phyloP scores from a whole-genome alignment of 108 stramenopile species.

The Fistulifera pelliculosa region DNA sequence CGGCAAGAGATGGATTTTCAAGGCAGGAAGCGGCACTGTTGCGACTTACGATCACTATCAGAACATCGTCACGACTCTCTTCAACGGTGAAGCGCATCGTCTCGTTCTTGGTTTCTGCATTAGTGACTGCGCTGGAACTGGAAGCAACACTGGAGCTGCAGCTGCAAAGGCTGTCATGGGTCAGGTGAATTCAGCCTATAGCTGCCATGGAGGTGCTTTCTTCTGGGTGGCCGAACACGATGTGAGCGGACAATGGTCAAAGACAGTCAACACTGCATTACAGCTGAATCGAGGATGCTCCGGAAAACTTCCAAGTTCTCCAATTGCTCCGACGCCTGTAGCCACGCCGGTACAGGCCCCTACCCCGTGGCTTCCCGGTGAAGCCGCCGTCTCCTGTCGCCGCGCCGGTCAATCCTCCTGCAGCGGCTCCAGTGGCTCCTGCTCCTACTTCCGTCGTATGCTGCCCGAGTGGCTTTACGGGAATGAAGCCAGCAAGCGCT shows the following conservation, averaged over 20 bases:
- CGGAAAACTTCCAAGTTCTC: not conserved
- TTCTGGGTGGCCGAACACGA: slow-evolving; percentile 46
- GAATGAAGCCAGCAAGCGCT: too few species aligned
- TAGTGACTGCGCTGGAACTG: slow-evolving; percentile 30
- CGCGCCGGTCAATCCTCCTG: too few species aligned
- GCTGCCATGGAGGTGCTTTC: slow-evolving; percentile 47
- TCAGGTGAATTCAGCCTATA: slow-evolving; percentile 14
- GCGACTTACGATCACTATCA: slow-evolving; percentile 20
- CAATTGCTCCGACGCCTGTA: not conserved
- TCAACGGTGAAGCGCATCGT: slow-evolving; percentile 35
- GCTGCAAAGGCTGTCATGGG: slow-evolving; percentile 27
- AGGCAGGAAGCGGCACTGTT: slow-evolving; percentile 12
- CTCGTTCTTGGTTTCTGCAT: slow-evolving; percentile 54
- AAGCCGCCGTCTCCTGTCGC: too few species aligned
- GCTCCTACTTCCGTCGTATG: too few species aligned
- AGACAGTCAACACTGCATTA: slow-evolving; percentile 10
- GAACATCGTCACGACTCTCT: slow-evolving; percentile 24
- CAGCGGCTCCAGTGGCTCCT: too few species aligned
- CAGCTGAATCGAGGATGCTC: slow-evolving; percentile 16
- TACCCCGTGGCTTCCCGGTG: too few species aligned
- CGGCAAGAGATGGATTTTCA: slow-evolving; percentile 27
- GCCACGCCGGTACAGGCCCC: too few species aligned
- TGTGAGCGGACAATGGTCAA: slow-evolving; percentile 29
- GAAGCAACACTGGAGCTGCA: slow-evolving; percentile 18
- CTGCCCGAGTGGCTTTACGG: too few species aligned